These are phyloP conservation scores for Mycena chlorophos DNA, from an alignment of 768 basidiomycete genomes.

Conservation along the genomic window DNA sequence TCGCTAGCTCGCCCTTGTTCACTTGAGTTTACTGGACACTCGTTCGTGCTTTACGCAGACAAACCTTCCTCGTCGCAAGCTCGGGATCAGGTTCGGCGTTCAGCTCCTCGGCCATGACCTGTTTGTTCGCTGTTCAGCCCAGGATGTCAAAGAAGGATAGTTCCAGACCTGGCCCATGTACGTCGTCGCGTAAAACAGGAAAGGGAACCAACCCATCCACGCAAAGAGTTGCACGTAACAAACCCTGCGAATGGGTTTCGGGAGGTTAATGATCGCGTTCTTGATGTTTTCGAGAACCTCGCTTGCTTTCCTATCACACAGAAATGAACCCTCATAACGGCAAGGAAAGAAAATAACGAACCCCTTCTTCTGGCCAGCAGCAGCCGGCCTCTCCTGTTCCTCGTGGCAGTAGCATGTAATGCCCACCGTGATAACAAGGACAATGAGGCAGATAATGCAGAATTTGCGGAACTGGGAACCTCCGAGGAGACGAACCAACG, in stretches of 20 bases:
- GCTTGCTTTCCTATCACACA: constrained; percentile 50
- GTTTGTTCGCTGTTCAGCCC: no score
- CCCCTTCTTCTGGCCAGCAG: constrained; percentile 46
- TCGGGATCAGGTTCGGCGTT: constrained; percentile 77
- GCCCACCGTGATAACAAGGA: constrained; percentile 80
- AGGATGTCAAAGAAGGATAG: no score
- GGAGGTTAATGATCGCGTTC: constrained; percentile 69
- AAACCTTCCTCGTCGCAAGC: constrained; percentile 52
- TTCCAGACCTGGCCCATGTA: constrained; percentile 93
- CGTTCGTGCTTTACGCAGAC: background rate
- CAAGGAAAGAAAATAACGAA: constrained; percentile 21
- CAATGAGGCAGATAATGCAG: constrained; percentile 79
- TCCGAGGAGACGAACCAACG: constrained; percentile 77
- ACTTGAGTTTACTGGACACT: background rate
- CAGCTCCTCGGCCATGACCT: constrained; percentile 84
- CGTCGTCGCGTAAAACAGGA: constrained; percentile 94
- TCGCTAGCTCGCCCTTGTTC: constrained; percentile 81
- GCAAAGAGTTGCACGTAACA: constrained; percentile 94
- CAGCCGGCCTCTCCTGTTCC: constrained; percentile 65
- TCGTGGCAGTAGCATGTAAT: constrained; percentile 86
- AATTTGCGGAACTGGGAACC: constrained; percentile 96
- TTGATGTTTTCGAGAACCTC: constrained; percentile 82
- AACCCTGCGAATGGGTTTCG: constrained; percentile 81
- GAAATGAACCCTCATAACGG: background rate
- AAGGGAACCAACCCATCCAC: constrained; percentile 99